phyloP scores from a whole-genome alignment of 2,329 filamentous ascomycete genomes.

The Colletotrichum siamense region DNA sequence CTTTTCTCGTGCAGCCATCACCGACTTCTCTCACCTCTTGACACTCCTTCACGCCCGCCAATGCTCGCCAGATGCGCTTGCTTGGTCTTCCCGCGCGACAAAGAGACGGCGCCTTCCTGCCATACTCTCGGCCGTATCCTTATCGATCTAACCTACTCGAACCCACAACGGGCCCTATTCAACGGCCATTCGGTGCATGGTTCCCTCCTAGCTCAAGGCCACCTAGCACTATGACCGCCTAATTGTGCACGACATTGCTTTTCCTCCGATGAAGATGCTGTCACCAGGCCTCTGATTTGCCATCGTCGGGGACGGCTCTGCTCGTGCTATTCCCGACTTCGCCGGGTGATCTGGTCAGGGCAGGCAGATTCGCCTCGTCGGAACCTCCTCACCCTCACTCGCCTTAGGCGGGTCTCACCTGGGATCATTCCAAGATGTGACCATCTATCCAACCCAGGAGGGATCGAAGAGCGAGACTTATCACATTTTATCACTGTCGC shows the following conservation, averaged over 20 bases:
- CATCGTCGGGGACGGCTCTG: background rate
- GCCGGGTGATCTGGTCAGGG: background rate
- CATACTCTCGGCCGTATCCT: conserved; percentile 20
- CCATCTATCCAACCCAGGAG: background rate
- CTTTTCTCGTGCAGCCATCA: conserved; percentile 3
- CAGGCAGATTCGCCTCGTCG: background rate
- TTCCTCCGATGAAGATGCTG: conserved; percentile 3
- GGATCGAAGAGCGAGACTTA: background rate
- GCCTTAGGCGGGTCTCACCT: background rate
- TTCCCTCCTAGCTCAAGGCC: background rate
- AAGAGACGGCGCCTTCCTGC: conserved; percentile 20
- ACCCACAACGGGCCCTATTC: conserved; percentile 12
- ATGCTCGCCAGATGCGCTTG: conserved; percentile 1
- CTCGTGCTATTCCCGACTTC: background rate
- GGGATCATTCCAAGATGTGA: background rate
- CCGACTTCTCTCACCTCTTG: background rate
- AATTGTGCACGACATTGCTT: background rate
- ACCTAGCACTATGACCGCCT: background rate
- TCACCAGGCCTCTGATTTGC: background rate
- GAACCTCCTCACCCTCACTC: background rate
- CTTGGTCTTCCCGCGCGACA: conserved; percentile 17
- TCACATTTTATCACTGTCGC: background rate
- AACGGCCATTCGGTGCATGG: conserved; percentile 11
- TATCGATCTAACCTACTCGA: background rate
- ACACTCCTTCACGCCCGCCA: background rate